A percentile compares a stretch with the other conserved stretches of the same genome.
Conservation (phyloP, 1,139 yeast species). For the Eremothecium sinecaudum region DNA sequence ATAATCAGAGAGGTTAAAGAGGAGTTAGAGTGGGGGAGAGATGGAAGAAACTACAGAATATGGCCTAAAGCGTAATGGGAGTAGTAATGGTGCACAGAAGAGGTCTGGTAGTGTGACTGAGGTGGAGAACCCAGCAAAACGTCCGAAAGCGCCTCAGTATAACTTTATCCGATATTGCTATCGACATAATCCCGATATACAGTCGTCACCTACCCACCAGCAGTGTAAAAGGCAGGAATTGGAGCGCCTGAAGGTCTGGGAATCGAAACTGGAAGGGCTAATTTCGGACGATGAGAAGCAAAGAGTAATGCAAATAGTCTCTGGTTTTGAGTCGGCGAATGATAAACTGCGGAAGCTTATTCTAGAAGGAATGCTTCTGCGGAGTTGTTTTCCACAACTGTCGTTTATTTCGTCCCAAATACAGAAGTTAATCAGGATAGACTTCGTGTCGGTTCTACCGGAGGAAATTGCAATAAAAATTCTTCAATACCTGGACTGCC, state of each 20-base stretch:
- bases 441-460: slow-evolving; percentile 78
- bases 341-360: slow-evolving; percentile 47
- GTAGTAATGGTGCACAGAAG: slow-evolving; percentile 5
- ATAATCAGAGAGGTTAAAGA: too few species aligned
- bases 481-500: slow-evolving; percentile 81
- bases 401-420: slow-evolving; percentile 77
- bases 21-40: too few species aligned
- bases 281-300: slow-evolving; percentile 65
- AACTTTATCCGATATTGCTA: slow-evolving; percentile 55
- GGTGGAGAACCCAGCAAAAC: slow-evolving; percentile 1
- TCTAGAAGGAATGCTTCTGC: slow-evolving; percentile 72
- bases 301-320: slow-evolving; percentile 46
- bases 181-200: slow-evolving; percentile 75
- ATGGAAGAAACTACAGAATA: too few species aligned
- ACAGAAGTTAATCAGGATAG: slow-evolving; percentile 70
- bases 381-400: slow-evolving; percentile 91
- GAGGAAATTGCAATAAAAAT: slow-evolving; percentile 77
- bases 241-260: slow-evolving; percentile 46
- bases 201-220: slow-evolving; percentile 32
- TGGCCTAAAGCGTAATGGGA: too few species aligned
- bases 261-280: slow-evolving; percentile 63
- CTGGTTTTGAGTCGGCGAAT: slow-evolving; percentile 41
- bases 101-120: slow-evolving; percentile 4
- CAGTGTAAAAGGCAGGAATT: slow-evolving; percentile 40
- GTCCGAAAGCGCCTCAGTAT: slow-evolving; percentile 20